Base-by-base conservation (phyloP, 306 rosid species). In the Acmispon strigosus region DNA sequence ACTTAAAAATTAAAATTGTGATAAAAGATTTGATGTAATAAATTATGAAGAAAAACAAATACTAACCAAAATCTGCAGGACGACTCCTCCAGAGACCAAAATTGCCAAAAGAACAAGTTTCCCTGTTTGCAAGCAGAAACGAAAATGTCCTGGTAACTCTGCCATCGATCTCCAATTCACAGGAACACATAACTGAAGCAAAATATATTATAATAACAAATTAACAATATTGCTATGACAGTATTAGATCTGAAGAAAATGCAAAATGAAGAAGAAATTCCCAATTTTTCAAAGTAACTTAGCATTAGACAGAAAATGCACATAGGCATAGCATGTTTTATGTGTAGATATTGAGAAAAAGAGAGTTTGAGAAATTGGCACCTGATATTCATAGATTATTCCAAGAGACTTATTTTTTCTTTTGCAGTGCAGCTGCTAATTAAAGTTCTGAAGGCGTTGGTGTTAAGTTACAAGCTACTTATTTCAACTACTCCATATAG, bases 1-100 rank as follows among this genome's bases (percentile, higher is more conserved):
- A 22, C 24, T 22, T 22, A 22, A 22, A 22, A 22, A 22, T 22
- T 22, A 22, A 22, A 22, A 22, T 22, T 22, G 24, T 22, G 24
- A 1, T 22, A 22, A 22, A 22, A 22, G 24, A 22, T 22, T 22
- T 22, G 24, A 3, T 22, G 3, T 22, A 22, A 22, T 22, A 22
- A 22, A 22, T 3, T 22, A 22, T 22, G 24, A 22, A 22, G 24
- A 20, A 27, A 24, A 45, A 61, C 8, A 15, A 29, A 7, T 47
- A 83, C 92, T 37, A 29, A 90, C 95, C 95, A 90, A 78, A 72
- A 90, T 78, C 66, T 88, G 96, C 81, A 90, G 65, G 29, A 86
- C 92, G 29, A 90, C 66, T 24, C 96, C 96, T 43, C 86, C 86
- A 2, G 90, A 74, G 50, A 90, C 97, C 84, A 88, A 76, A 69